Conservation (phyloP, 768 basidiomycete species). For the Ramaria sp. region DNA sequence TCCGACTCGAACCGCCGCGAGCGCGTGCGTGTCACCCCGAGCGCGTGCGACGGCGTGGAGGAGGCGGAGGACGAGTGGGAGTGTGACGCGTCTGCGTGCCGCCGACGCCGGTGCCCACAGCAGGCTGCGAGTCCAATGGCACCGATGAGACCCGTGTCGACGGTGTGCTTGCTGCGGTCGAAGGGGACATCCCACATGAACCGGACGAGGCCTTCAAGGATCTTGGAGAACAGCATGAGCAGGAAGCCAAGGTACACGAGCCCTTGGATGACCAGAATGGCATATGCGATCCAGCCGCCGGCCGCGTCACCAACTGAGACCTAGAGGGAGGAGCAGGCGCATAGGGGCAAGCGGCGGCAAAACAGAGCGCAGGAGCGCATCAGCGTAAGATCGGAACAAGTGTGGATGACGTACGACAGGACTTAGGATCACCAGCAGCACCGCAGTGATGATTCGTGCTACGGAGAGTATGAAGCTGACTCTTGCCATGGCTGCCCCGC, state of each 20-base stretch:
- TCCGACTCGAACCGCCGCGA: slow-evolving; percentile 8
- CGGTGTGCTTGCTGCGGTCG: slow-evolving; percentile 66
- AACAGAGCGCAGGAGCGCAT: slow-evolving; percentile 13
- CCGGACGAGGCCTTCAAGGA: slow-evolving; percentile 74
- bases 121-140: slow-evolving; percentile 62
- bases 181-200: slow-evolving; percentile 71
- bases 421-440: slow-evolving; percentile 81
- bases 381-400: slow-evolving; percentile 9
- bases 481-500: slow-evolving; percentile 92
- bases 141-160: slow-evolving; percentile 83
- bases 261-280: slow-evolving; percentile 69
- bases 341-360: slow-evolving; percentile 10
- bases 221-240: slow-evolving; percentile 74
- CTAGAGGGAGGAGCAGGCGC: slow-evolving; percentile 36
- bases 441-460: slow-evolving; percentile 79
- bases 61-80: neutral
- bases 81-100: slow-evolving; percentile 21
- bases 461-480: slow-evolving; percentile 92
- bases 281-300: slow-evolving; percentile 89
- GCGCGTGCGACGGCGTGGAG: no score
- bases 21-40: neutral
- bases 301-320: slow-evolving; percentile 75
- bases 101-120: slow-evolving; percentile 45
- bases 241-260: slow-evolving; percentile 78
- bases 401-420: slow-evolving; percentile 54